Evolutionary conservation across 257 asterid species (phyloP), one percentile per base, ranked within the genome.

Genomic region (Lavandula angustifolia): DNA sequence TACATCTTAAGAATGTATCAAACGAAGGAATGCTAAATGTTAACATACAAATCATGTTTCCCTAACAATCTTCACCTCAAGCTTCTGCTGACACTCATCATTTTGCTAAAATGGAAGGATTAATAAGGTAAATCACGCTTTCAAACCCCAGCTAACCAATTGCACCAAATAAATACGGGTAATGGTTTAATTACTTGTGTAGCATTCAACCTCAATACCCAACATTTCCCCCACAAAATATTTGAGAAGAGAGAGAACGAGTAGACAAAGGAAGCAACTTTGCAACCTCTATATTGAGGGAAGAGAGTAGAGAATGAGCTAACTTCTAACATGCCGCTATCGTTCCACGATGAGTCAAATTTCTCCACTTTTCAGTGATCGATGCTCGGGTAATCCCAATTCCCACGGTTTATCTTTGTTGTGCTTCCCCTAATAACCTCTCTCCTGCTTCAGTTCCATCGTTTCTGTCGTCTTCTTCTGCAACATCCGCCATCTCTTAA

Each of bases 251-350:
- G 33, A 7, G 3, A 37, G 3, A 14, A 2, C 7, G 31, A 35
- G n/a, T 12, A 29, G 31, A 53, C 43, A 4, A 32, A 48, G 48
- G 37, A 37, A 16, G 60, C 41, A 5, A 50, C 1, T 7, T 40
- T 13, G 10, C 54, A 42, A 79, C 83, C 83, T 79, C 80, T 64
- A 73, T 79, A 79, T 47, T 75, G 83, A 46, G 92, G 95, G 73
- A 87, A 87, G 35, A 87, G 92, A 18, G 95, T 87, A 40, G 95
- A 87, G 62, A 87, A 87, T 3, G 87, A 70, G 80, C 84, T 82
- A 48, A 78, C 87, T 77, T 82, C 95, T 35, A 84, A 78, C 91
- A 87, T 66, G 48, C 92, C 95, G 33, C 73, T 29, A 14, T 73
- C 84, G 37, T 87, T 87, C 95, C 91, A 84, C 1, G 89, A 79